phyloP scores from a whole-genome alignment of 305 asterid genomes.

The Solanum aculeatissimum region DNA sequence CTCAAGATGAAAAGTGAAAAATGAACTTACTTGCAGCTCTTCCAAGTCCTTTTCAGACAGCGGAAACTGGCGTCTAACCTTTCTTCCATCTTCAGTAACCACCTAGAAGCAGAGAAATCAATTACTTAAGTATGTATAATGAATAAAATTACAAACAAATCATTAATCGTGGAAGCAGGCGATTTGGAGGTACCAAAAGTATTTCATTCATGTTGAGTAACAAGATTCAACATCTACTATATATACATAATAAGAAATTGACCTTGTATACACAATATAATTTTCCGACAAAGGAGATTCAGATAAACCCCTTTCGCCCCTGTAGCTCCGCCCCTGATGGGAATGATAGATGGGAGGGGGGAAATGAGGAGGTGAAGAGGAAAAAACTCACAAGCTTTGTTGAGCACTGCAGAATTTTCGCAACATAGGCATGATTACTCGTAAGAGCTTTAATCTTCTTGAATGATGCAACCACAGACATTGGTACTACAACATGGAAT shows the following conservation, averaged over 20 bases:
- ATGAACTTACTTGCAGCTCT: constrained; percentile 61
- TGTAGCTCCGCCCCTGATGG: neutral
- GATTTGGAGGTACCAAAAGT: neutral
- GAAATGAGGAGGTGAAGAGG: neutral
- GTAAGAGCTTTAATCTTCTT: constrained; percentile 72
- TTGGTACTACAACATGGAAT: constrained; percentile 41
- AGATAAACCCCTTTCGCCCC: neutral
- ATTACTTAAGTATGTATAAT: neutral
- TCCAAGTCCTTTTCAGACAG: constrained; percentile 73
- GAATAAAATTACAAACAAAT: neutral
- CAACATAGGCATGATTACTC: constrained; percentile 47
- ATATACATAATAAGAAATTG: neutral
- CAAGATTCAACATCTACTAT: neutral
- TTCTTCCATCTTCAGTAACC: constrained; percentile 83
- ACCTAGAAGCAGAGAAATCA: constrained; percentile 28
- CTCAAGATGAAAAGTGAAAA: neutral
- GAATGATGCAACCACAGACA: constrained; percentile 77
- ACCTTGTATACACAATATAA: neutral
- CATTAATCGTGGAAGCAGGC: neutral
- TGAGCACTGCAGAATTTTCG: constrained; percentile 52
- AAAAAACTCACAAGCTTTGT: constrained; percentile 49
- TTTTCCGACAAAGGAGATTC: neutral
- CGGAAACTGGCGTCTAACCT: constrained; percentile 58
- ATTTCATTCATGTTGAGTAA: neutral
- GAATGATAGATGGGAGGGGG: neutral